Evolutionary conservation across 352 stramenopile species (phyloP), one percentile per base, ranked within the genome.

Genomic region (Hyaloperonospora brassicae): DNA sequence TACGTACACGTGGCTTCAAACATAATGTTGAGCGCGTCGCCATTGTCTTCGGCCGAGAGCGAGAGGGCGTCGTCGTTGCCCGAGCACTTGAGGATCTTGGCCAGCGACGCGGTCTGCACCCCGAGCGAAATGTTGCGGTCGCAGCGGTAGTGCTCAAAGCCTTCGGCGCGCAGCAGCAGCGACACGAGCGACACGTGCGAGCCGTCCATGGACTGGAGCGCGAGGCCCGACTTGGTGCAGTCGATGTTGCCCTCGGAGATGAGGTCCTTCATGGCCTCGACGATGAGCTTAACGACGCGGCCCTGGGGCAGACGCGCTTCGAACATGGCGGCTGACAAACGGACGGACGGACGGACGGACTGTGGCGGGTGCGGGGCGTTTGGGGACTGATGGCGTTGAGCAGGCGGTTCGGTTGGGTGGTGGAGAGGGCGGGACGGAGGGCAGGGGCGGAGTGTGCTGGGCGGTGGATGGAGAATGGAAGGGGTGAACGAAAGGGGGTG

Each of bases 71-170:
- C 97, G 50, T 98, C 92, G 70, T 98, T 98, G 50, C 92, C 93
- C 30, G 97, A 95, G 77, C 97, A 99, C 84, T 99, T 99, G 68
- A 99, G 87, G 63, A 99, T 98, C 77, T 99, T 99, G 57, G 89
- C 95, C 48, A 99, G 79, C 74, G 98, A 99, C 25, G 83, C 73
- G 10, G 95, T 96, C 73, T 98, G 98, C 47, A 99, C 86, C 46
- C 97, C 97, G 17, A 99, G 75, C 30, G 91, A 96, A 57, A 98
- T 96, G 58, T 96, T 95, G 54, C 93, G 83, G 74, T 99, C 97
- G 73, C 96, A 99, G 61, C 97, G 86, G 78, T 97, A 99, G 78
- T 98, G 91, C 67, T 98, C 93, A 70, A 99, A 99, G 48, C 88
- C 95, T 57, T 95, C 89, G 39, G 78, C 81, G 36, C 86, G 84